A percentile compares a stretch with the other conserved stretches of the same genome.
These are phyloP conservation scores for Starmerella floricola DNA, from an alignment of 805 yeast genomes.

Conservation along the genomic window DNA sequence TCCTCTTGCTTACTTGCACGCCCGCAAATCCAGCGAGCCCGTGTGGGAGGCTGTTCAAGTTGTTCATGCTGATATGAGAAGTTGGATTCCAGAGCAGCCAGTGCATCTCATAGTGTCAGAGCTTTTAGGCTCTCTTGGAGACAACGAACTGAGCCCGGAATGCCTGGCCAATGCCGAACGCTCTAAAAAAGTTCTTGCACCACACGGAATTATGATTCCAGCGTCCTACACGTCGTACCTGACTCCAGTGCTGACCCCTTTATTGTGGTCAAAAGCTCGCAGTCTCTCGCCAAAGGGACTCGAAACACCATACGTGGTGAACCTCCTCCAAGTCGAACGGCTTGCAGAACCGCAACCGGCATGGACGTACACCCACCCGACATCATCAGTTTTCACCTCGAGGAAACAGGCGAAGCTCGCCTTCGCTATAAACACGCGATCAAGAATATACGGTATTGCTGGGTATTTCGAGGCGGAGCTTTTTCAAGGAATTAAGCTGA, in stretches of 20 bases:
- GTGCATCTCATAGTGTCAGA: constrained; percentile 64
- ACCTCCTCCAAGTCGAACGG: constrained; percentile 32
- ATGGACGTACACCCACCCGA: constrained; percentile 56
- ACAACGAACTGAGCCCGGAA: constrained; percentile 84
- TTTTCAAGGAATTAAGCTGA: constrained; percentile 46
- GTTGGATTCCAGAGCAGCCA: constrained; percentile 33
- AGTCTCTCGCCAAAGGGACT: constrained; percentile 10
- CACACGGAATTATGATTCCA: constrained; percentile 49
- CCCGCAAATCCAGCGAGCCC: constrained; percentile 34
- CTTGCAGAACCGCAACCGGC: constrained; percentile 37
- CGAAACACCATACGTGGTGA: constrained; percentile 37
- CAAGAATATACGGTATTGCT: constrained; percentile 56
- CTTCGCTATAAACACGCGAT: constrained; percentile 38
- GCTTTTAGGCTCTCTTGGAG: constrained; percentile 80
- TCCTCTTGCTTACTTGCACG: constrained; percentile 40
- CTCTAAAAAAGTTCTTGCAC: constrained; percentile 31
- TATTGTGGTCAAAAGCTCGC: constrained; percentile 29
- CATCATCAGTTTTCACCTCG: background rate
- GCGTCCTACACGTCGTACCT: constrained; percentile 44
- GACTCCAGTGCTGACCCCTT: constrained; percentile 57
- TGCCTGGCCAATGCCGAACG: constrained; percentile 38
- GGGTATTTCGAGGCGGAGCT: constrained; percentile 66
- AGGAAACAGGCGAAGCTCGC: constrained; percentile 27
- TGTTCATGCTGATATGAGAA: constrained; percentile 47
- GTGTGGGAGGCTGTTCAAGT: constrained; percentile 47